Conservation (phyloP, 73 alveolate species). For the Effrenium voratum region DNA sequence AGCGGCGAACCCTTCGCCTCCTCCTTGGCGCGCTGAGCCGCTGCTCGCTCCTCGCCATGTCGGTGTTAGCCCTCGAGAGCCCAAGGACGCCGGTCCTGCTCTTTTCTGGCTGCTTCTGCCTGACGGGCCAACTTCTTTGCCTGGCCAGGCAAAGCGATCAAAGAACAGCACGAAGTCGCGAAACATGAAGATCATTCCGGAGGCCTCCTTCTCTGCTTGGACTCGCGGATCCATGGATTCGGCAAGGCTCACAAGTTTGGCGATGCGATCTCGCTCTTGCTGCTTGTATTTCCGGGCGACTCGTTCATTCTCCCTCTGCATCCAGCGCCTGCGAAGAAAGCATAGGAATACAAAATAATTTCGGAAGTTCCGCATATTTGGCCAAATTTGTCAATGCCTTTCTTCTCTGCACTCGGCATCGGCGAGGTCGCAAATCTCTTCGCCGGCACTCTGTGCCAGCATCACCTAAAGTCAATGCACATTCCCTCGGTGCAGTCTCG, state of each 20-base stretch:
- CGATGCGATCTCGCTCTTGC: constrained; percentile 77
- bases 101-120: constrained; percentile 59
- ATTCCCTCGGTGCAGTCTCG: background rate
- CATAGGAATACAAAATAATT: too few species aligned
- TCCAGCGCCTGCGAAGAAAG: constrained; percentile 61
- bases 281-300: constrained; percentile 88
- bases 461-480: background rate
- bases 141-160: background rate
- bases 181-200: too few species aligned
- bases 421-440: constrained; percentile 82
- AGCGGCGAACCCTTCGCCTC: background rate
- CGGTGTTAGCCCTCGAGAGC: background rate
- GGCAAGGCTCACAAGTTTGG: constrained; percentile 73
- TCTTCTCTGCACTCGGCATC: constrained; percentile 92
- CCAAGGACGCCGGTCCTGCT: constrained; percentile 4
- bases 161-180: background rate
- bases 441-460: constrained; percentile 73
- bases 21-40: constrained; percentile 66
- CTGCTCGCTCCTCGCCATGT: constrained; percentile 35
- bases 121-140: constrained; percentile 54
- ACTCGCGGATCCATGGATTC: constrained; percentile 69
- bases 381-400: constrained; percentile 2
- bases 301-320: constrained; percentile 70
- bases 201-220: constrained; percentile 74
- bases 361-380: too few species aligned